These are phyloP conservation scores for Styphnolobium japonicum DNA, from an alignment of 306 rosid species.

Conservation along the genomic window DNA sequence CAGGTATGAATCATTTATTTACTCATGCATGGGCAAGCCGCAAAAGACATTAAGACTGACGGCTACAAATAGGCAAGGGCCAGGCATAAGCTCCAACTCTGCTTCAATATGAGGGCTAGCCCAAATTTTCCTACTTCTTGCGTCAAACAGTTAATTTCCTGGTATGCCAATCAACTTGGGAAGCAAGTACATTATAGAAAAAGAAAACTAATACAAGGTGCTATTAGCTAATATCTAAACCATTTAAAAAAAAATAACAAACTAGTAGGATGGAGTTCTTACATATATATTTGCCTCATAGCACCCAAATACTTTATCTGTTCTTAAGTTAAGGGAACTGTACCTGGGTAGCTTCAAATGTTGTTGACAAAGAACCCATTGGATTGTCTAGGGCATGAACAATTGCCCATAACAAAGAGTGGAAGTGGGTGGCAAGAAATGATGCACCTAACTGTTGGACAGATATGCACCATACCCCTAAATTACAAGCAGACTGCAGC, in stretches of 20 bases:
- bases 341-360: constrained; percentile 91
- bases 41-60: no score
- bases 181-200: neutral
- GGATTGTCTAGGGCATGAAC: constrained; percentile 85
- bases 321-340: neutral
- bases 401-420: constrained; percentile 54
- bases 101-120: neutral
- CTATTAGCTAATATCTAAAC: neutral
- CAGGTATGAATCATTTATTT: neutral
- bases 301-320: neutral
- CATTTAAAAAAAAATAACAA: neutral
- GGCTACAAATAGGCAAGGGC: neutral
- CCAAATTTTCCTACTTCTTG: constrained; percentile 1
- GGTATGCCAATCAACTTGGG: neutral
- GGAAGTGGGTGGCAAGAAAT: constrained; percentile 44
- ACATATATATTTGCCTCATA: neutral
- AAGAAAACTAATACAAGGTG: neutral
- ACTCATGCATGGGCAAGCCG: neutral
- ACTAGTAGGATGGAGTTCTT: neutral
- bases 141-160: neutral
- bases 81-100: neutral
- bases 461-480: constrained; percentile 88
- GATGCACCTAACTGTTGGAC: constrained; percentile 58
- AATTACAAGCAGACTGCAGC: constrained; percentile 74
- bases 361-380: constrained; percentile 80